Conservation (phyloP, 1,139 yeast genomes). For the Kazachstania sp. region DNA sequence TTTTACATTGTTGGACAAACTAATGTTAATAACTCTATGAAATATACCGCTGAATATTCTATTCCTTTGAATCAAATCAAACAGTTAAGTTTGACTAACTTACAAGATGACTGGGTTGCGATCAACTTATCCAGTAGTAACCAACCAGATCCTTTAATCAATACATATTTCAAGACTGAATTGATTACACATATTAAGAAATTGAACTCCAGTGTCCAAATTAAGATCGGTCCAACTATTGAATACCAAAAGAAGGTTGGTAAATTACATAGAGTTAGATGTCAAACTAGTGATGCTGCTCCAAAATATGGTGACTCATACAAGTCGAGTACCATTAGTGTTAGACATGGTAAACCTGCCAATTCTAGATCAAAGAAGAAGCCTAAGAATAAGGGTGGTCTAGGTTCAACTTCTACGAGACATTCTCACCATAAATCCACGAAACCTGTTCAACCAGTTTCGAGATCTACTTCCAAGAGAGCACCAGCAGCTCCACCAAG, state of each 20-base stretch:
- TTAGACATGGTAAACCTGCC: conserved; percentile 71
- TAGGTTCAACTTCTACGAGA: conserved; percentile 5
- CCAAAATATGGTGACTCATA: conserved; percentile 64
- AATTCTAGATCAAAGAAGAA: conserved; percentile 60
- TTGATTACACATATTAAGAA: conserved; percentile 67
- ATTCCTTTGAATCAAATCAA: conserved; percentile 55
- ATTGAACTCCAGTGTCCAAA: conserved; percentile 48
- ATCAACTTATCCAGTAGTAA: conserved; percentile 49
- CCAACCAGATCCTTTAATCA: conserved; percentile 71
- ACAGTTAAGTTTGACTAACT: conserved; percentile 58
- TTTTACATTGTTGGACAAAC: conserved; percentile 67
- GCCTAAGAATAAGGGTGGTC: conserved; percentile 39
- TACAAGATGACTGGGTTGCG: conserved; percentile 93
- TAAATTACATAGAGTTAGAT: conserved; percentile 64
- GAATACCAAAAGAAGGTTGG: conserved; percentile 90
- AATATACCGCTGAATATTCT: conserved; percentile 55
- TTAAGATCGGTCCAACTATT: conserved; percentile 65
- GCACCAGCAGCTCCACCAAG: conserved; percentile 32
- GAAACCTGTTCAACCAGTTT: conserved; percentile 25
- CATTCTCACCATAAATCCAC: conserved; percentile 29
- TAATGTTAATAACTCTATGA: conserved; percentile 63
- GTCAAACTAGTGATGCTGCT: conserved; percentile 49
- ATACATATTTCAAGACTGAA: conserved; percentile 84
- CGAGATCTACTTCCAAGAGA: conserved; percentile 30
- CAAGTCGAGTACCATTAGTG: conserved; percentile 83